Evolutionary conservation across 2,329 filamentous ascomycete species (phyloP).

Genomic region (Trichoderma asperellum): DNA sequence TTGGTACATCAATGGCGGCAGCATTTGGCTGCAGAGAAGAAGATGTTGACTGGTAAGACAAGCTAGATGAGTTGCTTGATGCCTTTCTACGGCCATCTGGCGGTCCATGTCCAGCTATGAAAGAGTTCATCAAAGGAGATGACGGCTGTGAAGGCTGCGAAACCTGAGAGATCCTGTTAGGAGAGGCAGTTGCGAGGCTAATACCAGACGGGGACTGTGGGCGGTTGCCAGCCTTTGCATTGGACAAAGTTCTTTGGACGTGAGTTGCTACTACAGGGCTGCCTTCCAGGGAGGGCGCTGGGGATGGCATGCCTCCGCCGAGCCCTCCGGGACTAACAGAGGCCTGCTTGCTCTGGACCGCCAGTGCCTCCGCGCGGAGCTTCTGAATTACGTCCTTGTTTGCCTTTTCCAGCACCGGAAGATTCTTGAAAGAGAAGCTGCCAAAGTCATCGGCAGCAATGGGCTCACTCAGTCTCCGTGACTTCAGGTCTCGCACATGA

Average conservation of each 20-base stretch:
- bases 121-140: slow-evolving; percentile 87
- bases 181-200: slow-evolving; percentile 81
- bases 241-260: slow-evolving; percentile 80
- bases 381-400: slow-evolving; percentile 99
- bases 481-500: slow-evolving; percentile 90
- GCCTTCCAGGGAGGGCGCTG: slow-evolving; percentile 75
- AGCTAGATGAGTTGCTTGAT: slow-evolving; percentile 82
- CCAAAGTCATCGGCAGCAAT: slow-evolving; percentile 91
- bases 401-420: slow-evolving; percentile 93
- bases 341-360: slow-evolving; percentile 58
- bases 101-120: slow-evolving; percentile 80
- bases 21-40: slow-evolving; percentile 69
- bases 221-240: slow-evolving; percentile 75
- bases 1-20: slow-evolving; percentile 70
- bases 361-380: slow-evolving; percentile 86
- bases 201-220: slow-evolving; percentile 84
- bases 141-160: slow-evolving; percentile 62
- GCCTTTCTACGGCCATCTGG: slow-evolving; percentile 83
- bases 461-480: slow-evolving; percentile 86
- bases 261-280: slow-evolving; percentile 82
- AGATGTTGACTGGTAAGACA: slow-evolving; percentile 74
- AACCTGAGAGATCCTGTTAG: slow-evolving; percentile 76
- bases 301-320: slow-evolving; percentile 54
- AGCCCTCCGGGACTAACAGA: slow-evolving; percentile 49
- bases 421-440: slow-evolving; percentile 94